A percentile compares a stretch with the other conserved stretches of the same genome.
Evolutionary conservation across 2,329 filamentous ascomycete species (phyloP).

Genomic region (Metarhizium robertsii): DNA sequence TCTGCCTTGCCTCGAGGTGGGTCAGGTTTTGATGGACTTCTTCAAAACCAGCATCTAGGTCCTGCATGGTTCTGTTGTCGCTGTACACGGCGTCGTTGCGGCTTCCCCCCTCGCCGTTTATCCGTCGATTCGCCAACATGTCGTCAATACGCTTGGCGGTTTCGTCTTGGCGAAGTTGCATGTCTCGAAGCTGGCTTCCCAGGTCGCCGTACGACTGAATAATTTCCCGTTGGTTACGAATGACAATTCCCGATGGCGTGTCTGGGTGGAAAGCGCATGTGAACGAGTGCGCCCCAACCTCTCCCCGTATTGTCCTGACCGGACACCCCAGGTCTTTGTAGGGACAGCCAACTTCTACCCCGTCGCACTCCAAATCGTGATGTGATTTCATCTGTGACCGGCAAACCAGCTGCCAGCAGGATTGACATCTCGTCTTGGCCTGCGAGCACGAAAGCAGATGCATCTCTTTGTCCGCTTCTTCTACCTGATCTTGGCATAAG

Average conservation of each 20-base stretch:
- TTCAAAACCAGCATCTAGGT: constrained; percentile 37
- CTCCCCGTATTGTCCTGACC: constrained; percentile 21
- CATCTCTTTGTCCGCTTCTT: constrained; percentile 30
- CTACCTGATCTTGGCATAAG: constrained; percentile 42
- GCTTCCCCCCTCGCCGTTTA: constrained; percentile 6
- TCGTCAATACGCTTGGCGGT: constrained; percentile 21
- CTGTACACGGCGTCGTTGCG: constrained; percentile 33
- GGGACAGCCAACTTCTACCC: constrained; percentile 38
- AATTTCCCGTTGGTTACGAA: constrained; percentile 36
- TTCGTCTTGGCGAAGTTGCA: constrained; percentile 25
- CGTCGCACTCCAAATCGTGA: constrained; percentile 38
- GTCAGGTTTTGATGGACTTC: constrained; percentile 46
- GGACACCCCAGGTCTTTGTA: constrained; percentile 29
- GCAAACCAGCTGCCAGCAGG: constrained; percentile 36
- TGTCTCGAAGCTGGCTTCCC: constrained; percentile 23
- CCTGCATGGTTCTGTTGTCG: constrained; percentile 36
- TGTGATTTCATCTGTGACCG: constrained; percentile 38
- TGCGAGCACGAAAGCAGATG: constrained; percentile 34
- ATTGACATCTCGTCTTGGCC: constrained; percentile 37
- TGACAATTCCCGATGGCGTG: constrained; percentile 41
- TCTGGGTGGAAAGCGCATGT: constrained; percentile 42
- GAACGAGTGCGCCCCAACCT: constrained; percentile 35
- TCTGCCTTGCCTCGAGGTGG: constrained; percentile 51
- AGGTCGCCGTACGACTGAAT: constrained; percentile 32
- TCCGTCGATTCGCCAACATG: constrained; percentile 27